Evolutionary conservation across 768 basidiomycete species (phyloP).

Genomic region (Gymnopilus dilepis): DNA sequence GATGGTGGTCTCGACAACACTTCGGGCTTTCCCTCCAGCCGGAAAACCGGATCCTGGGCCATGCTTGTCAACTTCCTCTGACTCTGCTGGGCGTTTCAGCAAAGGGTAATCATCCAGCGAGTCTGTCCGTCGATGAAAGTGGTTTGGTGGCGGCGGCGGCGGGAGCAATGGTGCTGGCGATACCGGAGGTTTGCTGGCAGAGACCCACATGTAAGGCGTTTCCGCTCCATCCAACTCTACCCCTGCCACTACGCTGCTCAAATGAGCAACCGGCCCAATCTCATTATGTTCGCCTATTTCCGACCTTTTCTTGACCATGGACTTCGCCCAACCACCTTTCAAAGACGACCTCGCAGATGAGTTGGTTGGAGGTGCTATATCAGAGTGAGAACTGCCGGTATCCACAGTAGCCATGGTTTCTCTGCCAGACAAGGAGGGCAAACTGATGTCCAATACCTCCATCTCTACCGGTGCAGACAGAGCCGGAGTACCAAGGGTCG

Average conservation of each 20-base stretch:
- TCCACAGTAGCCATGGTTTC: constrained; percentile 10
- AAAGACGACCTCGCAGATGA: constrained; percentile 19
- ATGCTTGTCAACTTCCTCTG: not conserved
- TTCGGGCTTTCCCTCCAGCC: not conserved
- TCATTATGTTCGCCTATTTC: constrained; percentile 9
- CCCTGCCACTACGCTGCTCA: constrained; percentile 14
- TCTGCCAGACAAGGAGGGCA: constrained; percentile 14
- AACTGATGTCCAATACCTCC: constrained; percentile 26
- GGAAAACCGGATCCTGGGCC: not conserved
- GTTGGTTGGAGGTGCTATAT: not conserved
- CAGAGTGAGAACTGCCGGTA: constrained; percentile 16
- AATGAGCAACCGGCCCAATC: not conserved
- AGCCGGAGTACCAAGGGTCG: not conserved
- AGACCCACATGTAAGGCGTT: constrained; percentile 28
- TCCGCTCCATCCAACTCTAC: constrained; percentile 19
- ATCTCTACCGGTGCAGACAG: constrained; percentile 11
- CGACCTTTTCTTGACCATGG: constrained; percentile 17
- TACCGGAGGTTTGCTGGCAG: constrained; percentile 20
- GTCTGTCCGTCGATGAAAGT: constrained; percentile 4
- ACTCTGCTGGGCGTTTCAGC: not conserved
- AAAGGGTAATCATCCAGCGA: not conserved
- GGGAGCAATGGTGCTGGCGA: constrained; percentile 18
- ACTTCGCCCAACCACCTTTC: constrained; percentile 18
- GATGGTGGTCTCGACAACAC: constrained; percentile 6
- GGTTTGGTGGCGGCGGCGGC: constrained; percentile 2